Evolutionary conservation across 352 stramenopile species (phyloP).

Genomic region (Phytopythium montanum): DNA sequence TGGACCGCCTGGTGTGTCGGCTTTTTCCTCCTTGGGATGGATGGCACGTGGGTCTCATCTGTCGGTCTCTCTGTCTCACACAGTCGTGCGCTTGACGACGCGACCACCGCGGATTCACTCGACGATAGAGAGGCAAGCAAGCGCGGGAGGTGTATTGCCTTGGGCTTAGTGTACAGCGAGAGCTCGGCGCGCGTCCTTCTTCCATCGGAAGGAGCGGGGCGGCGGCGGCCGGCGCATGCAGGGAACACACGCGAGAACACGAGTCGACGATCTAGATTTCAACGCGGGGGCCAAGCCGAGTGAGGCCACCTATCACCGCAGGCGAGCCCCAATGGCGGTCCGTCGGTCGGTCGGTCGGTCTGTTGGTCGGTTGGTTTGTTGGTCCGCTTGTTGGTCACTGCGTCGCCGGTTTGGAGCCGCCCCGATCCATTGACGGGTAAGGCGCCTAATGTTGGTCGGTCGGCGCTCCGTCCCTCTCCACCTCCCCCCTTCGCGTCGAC

Average conservation of each 20-base stretch:
- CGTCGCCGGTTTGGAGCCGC: no score
- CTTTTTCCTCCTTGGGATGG: no score
- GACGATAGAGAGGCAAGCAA: not conserved
- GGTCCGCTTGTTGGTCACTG: not conserved
- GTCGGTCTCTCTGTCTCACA: slow-evolving; percentile 16
- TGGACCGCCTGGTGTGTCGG: no score
- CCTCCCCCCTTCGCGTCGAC: no score
- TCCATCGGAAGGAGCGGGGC: slow-evolving; percentile 34
- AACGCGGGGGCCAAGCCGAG: not conserved
- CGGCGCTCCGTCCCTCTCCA: no score
- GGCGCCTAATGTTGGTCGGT: no score
- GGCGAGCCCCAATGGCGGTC: not conserved
- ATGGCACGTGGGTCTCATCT: not conserved
- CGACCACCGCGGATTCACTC: slow-evolving; percentile 9
- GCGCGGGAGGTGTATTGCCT: slow-evolving; percentile 20
- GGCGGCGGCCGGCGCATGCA: slow-evolving; percentile 10
- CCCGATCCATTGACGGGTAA: no score
- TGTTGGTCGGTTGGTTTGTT: not conserved
- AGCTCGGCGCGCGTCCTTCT: slow-evolving; percentile 29
- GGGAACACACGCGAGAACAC: slow-evolving; percentile 10
- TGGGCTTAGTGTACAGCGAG: slow-evolving; percentile 32
- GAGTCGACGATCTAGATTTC: slow-evolving; percentile 8
- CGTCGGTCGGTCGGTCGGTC: no score
- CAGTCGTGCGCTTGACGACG: slow-evolving; percentile 12
- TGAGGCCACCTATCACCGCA: not conserved